These are phyloP conservation scores for Puccinellia tenuiflora DNA, from an alignment of 176 grass and related monocot genomes.

Conservation along the genomic window DNA sequence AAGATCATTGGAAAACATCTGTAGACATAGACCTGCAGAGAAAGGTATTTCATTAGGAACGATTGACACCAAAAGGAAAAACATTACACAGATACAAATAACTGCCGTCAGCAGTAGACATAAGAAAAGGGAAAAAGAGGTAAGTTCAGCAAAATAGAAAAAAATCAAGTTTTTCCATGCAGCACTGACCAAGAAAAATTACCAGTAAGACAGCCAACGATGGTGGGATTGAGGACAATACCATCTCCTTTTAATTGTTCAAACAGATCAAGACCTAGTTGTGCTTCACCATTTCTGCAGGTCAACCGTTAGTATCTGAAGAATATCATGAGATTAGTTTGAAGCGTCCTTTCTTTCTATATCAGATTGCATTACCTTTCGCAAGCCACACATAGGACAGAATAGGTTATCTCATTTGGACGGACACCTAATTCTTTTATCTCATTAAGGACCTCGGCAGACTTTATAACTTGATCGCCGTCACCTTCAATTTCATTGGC, in stretches of 20 bases:
- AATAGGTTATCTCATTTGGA: constrained; percentile 95
- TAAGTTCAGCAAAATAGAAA: constrained; percentile 7
- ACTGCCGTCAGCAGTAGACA: not conserved
- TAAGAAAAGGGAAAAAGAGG: not conserved
- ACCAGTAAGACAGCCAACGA: constrained; percentile 84
- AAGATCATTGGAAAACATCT: constrained; percentile 64
- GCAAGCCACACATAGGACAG: constrained; percentile 79
- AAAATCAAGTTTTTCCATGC: constrained; percentile 3
- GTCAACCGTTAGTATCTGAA: constrained; percentile 28
- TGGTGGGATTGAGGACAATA: constrained; percentile 59
- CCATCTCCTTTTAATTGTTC: constrained; percentile 59
- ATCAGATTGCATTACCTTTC: constrained; percentile 63
- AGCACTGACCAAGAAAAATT: constrained; percentile 12
- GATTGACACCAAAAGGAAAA: constrained; percentile 14
- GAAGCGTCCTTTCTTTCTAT: constrained; percentile 20
- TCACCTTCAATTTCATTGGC: constrained; percentile 70
- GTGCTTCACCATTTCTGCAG: constrained; percentile 80
- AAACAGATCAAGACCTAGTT: constrained; percentile 71
- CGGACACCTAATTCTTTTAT: constrained; percentile 57
- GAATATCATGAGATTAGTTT: constrained; percentile 25
- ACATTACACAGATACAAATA: not conserved
- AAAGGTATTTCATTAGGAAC: constrained; percentile 16
- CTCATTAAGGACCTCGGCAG: constrained; percentile 68
- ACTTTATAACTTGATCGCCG: constrained; percentile 63
- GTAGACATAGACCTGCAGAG: constrained; percentile 78